Base-by-base conservation (phyloP, 1,139 yeast genomes). In the Lipomyces yarrowii region DNA sequence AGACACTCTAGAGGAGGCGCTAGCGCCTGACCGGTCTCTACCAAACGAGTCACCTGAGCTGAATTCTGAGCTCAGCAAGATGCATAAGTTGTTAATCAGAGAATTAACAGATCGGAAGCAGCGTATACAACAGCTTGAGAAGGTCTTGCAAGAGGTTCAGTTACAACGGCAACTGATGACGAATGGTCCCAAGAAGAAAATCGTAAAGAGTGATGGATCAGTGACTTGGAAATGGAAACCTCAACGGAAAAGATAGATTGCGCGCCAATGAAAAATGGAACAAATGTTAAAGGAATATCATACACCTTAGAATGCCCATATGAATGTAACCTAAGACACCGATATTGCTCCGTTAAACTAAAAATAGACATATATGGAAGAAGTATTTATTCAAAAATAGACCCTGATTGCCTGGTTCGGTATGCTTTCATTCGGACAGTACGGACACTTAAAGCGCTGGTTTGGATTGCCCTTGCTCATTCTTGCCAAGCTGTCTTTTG, bases 81-180 rank as follows among this genome's bases (percentile, higher is more conserved):
- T 42, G 48, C 65, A 57, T 52, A 54, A 53, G 21, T 23, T 46
- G 23, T 56, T 57, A 30, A n/a, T 68, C 42, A 32, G 58, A 18
- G 54, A 54, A 58, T 57, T 63, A n/a, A 23, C 46, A 51, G 67
- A 67, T 51, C 59, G 67, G 64, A 48, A 56, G 64, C 18, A 64
- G 66, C 60, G 67, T 60, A 51, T 59, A 32, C 55, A 63, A 8
- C 57, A 90, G 76, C 82, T 94, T 71, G 81, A 82, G 59, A 84
- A 84, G 67, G 91, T 93, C 18, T 90, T 90, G 74, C 82, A 83
- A 59, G 85, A 87, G 73, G 87, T 92, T 87, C 90, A 88, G 64
- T 74, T 84, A 67, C 96, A 92, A 73, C 85, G 90, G 67, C 96
- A 93, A 75, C 83, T 92, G 68, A 91, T 93, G 97, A 91, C 91